Percentiles rank a stretch among this genome's conserved stretches.
phyloP scores from a whole-genome alignment of 2,329 filamentous ascomycete genomes.

The Aquanectria penicillioides region DNA sequence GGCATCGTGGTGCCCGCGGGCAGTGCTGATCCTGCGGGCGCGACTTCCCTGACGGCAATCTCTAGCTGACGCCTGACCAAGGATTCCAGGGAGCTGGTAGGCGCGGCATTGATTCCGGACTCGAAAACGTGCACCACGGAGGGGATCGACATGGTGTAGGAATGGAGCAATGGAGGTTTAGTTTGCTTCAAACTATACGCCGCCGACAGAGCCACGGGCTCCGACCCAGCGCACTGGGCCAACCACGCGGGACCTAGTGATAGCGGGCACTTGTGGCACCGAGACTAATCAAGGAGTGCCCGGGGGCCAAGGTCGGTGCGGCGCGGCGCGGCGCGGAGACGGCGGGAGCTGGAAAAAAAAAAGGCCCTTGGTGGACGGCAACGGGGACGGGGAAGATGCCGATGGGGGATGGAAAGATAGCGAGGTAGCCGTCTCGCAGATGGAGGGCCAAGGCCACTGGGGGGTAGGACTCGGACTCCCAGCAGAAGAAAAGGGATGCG shows the following conservation, averaged over 20 bases:
- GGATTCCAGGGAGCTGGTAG: constrained; percentile 38
- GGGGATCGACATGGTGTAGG: constrained; percentile 39
- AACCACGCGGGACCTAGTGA: constrained; percentile 41
- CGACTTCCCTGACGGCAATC: constrained; percentile 36
- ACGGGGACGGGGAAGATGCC: constrained; percentile 3
- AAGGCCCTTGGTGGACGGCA: constrained; percentile 29
- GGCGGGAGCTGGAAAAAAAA: constrained; percentile 33
- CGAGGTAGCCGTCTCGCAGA: neutral
- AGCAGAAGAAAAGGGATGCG: constrained; percentile 40
- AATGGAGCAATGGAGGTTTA: constrained; percentile 24
- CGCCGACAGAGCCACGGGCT: constrained; percentile 26
- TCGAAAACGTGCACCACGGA: constrained; percentile 44
- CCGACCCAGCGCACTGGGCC: constrained; percentile 30
- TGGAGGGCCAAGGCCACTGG: constrained; percentile 17
- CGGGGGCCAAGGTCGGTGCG: constrained; percentile 33
- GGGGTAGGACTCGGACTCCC: constrained; percentile 31
- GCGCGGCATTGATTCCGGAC: constrained; percentile 37
- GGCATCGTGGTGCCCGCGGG: neutral
- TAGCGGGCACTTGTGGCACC: constrained; percentile 37
- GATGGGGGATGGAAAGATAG: constrained; percentile 11
- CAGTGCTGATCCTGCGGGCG: constrained; percentile 25
- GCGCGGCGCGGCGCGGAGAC: constrained; percentile 35
- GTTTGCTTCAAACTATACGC: constrained; percentile 27
- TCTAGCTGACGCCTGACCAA: constrained; percentile 44
- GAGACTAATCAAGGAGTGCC: constrained; percentile 36